Base-by-base conservation (phyloP, 139 green algal species). In the Microglena sp. region DNA sequence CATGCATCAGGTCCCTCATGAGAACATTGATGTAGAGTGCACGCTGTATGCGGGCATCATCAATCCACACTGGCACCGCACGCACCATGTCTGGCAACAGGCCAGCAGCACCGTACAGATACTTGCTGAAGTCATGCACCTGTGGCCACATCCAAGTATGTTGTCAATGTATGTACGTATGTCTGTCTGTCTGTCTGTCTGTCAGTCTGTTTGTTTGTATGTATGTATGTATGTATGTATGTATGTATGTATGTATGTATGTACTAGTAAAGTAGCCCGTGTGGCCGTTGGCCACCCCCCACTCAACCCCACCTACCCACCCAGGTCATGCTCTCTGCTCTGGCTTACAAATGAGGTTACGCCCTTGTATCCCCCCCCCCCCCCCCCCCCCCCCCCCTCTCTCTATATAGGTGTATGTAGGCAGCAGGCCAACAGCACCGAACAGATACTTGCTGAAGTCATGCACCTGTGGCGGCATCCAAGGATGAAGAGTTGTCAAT, bases 21-120 rank as follows among this genome's bases (percentile, higher is more conserved):
- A 65, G 18, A n/a, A 53, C 31, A 34, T 53, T 65, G 5, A 53
- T 15, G 58, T 65, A 65, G 32, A 65, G 58, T 7, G 21, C 33
- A 18, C 58, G 58, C 58, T 65, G 58, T 6, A 65, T 45, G 29
- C 8, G 31, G 8, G 29, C 7, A 15, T 64, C 53, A 56, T 61
- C 68, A 53, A 84, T 66, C 77, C 77, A 84, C 7, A 77, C 71
- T 1, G 77, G 77, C 59, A 84, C 70, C 4, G 77, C 77, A 1
- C 77, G 70, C 28, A 81, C 77, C 36, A 74, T 72, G 35, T 81
- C 77, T 1, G 77, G 77, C 55, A 84, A 33, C 55, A 84, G 64
- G 5, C 73, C 77, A 21, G 32, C 33, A 18, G 53, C 34, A 53
- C 18, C 35, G 40, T 33, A 66, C 21, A 55, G 55, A 2, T 30